Evolutionary conservation across 1,284 basidiomycete species (phyloP), one percentile per base, ranked within the genome.

Genomic region (Tilletia setariae): DNA sequence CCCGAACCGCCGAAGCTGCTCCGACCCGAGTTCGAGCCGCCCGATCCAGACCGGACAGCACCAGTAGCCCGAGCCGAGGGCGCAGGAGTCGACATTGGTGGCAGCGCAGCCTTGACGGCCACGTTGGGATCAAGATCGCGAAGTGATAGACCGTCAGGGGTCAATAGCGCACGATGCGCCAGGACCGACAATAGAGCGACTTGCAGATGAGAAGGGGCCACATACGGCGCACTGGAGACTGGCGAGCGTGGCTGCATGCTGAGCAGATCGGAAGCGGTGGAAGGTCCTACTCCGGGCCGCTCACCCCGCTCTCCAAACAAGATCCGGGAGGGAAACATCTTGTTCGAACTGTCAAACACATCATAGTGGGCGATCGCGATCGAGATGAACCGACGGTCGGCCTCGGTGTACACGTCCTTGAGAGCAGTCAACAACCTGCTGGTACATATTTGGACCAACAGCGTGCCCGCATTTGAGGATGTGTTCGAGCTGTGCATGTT

Each of bases 321-420:
- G 51, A 72, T 74, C 19, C 75, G 70, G 23, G 73, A 74, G 1
- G 76, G 76, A 30, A 76, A 65, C 69, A 76, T 70, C 68, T 77
- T 77, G 40, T 72, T 73, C 6, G 73, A 71, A 43, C 72, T 73
- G 62, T 77, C 76, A 64, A 77, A 68, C 28, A 70, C 76, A 63
- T 71, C 71, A 59, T 76, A 76, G 51, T 77, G 76, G 11, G 73
- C 74, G 35, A 77, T 71, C 21, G 74, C 74, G 16, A 77, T 69
- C 19, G 76, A 73, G 28, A 77, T 72, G 66, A 71, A 74, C 1
- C 72, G 76, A 8, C 74, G 70, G 32, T 77, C 76, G n/a, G 70
- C 68, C 1, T 76, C 73, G 25, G 63, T 66, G 43, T 74, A 76
- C 67, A 74, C 70, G 11, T 72, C 71, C 43, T 68, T 70, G 42